A percentile compares a stretch with the other conserved stretches of the same genome.
phyloP scores from a whole-genome alignment of 129 eudicot species.

The Flaveria linearis region DNA sequence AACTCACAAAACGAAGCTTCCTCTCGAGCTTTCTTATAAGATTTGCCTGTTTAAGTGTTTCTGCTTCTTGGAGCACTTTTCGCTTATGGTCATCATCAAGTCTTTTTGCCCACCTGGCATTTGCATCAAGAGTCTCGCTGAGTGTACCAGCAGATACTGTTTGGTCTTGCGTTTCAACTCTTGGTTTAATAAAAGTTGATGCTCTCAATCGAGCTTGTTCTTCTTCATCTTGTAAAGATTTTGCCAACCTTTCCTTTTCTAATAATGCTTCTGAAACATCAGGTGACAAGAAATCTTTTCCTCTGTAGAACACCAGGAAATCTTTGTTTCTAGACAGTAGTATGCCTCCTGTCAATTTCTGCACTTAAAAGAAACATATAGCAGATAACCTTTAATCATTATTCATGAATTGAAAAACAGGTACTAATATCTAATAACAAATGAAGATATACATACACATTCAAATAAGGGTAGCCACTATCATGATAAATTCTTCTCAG shows the following conservation, averaged over 20 bases:
- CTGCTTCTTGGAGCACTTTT: constrained; percentile 77
- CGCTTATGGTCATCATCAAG: constrained; percentile 54
- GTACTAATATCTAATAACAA: neutral
- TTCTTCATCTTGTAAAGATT: constrained; percentile 81
- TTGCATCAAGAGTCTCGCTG: constrained; percentile 75
- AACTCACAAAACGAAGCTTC: constrained; percentile 87
- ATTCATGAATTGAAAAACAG: neutral
- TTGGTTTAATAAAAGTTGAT: constrained; percentile 48
- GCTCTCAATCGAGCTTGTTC: constrained; percentile 84
- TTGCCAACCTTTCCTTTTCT: constrained; percentile 77
- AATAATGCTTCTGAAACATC: constrained; percentile 73
- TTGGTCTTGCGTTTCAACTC: constrained; percentile 35
- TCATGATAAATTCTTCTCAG: neutral
- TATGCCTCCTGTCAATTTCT: constrained; percentile 91
- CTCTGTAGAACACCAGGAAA: constrained; percentile 86
- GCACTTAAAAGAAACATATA: constrained; percentile 32
- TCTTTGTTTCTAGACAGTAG: constrained; percentile 94
- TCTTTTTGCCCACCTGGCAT: constrained; percentile 74
- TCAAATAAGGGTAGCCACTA: neutral
- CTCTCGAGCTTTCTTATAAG: constrained; percentile 85
- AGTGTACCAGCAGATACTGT: constrained; percentile 72
- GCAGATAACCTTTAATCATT: neutral
- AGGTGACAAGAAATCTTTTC: constrained; percentile 81
- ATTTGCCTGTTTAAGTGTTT: constrained; percentile 59
- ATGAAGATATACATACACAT: neutral